These are phyloP conservation scores for Epithemia pelagica DNA, from an alignment of 108 stramenopile genomes.

Conservation along the genomic window DNA sequence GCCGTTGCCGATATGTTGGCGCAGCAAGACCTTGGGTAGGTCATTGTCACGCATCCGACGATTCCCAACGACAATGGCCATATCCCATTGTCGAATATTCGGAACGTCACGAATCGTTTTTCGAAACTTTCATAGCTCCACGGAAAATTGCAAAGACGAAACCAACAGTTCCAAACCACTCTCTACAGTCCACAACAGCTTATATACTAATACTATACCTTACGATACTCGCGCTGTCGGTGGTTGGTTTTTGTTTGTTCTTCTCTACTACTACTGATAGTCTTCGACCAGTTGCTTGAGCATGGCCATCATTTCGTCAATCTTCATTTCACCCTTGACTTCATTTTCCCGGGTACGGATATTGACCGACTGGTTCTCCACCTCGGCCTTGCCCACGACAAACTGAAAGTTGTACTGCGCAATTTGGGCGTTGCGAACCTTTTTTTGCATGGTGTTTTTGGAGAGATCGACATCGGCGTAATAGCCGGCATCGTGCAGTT, in stretches of 20 bases:
- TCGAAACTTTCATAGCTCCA: no score
- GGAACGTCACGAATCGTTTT: no score
- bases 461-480: constrained; percentile 92
- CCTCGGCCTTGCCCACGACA: constrained; percentile 93
- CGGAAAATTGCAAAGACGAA: no score
- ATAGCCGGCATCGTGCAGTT: constrained; percentile 86
- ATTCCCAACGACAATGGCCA: no score
- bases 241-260: not conserved
- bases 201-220: no score
- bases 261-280: constrained; percentile 16
- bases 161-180: no score
- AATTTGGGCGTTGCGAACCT: constrained; percentile 93
- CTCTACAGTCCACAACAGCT: no score
- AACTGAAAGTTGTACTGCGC: constrained; percentile 98
- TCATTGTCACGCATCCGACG: no score
- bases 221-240: no score
- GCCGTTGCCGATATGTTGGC: no score
- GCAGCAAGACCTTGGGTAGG: no score
- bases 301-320: constrained; percentile 75
- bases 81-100: no score
- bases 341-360: constrained; percentile 90
- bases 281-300: constrained; percentile 51
- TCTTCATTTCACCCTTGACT: constrained; percentile 87
- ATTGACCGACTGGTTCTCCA: constrained; percentile 82
- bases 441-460: constrained; percentile 96